Evolutionary conservation across 192 early-diverging fungal genomes (phyloP).

Genomic region (Kickxella alabastrina): DNA sequence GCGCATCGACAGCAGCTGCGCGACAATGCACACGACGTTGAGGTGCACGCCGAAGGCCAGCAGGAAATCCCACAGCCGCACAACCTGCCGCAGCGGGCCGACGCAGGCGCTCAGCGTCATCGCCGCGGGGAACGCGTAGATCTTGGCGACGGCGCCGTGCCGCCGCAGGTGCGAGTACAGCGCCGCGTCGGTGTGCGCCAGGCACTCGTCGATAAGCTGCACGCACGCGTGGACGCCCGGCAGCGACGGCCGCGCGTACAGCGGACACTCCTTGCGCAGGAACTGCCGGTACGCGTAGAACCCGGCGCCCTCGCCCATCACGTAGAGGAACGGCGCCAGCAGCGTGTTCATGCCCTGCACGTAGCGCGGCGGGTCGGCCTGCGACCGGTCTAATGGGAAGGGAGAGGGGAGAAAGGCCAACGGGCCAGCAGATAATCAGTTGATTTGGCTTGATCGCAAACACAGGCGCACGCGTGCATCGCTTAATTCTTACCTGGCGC

Average conservation of each 20-base stretch:
- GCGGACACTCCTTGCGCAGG: conserved; percentile 81
- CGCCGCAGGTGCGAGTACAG: conserved; percentile 68
- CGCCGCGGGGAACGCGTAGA: conserved; percentile 87
- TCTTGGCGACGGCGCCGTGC: conserved; percentile 69
- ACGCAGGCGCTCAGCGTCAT: conserved; percentile 89
- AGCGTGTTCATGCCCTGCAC: conserved; percentile 97
- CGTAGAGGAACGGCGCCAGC: conserved; percentile 84
- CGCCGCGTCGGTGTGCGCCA: conserved; percentile 67
- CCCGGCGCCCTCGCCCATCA: conserved; percentile 89
- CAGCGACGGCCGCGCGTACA: conserved; percentile 88
- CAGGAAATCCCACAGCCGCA: conserved; percentile 90
- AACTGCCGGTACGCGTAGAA: conserved; percentile 85
- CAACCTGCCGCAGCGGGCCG: conserved; percentile 77
- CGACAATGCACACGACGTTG: conserved; percentile 86
- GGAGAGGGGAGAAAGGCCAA: conserved; percentile 1
- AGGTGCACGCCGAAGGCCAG: conserved; percentile 89
- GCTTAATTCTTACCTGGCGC: conserved; percentile 58
- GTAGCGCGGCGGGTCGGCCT: conserved; percentile 58
- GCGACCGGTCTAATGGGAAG: conserved; percentile 14
- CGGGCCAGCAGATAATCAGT: too few species aligned
- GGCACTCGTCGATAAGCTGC: conserved; percentile 79
- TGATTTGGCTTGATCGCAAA: too few species aligned
- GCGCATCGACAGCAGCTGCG: conserved; percentile 74
- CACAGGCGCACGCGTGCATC: too few species aligned
- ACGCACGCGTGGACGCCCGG: conserved; percentile 88